Percentiles rank a stretch among this genome's conserved stretches.
Conservation (phyloP, 768 basidiomycete species). For the Mrakia blollopis region DNA sequence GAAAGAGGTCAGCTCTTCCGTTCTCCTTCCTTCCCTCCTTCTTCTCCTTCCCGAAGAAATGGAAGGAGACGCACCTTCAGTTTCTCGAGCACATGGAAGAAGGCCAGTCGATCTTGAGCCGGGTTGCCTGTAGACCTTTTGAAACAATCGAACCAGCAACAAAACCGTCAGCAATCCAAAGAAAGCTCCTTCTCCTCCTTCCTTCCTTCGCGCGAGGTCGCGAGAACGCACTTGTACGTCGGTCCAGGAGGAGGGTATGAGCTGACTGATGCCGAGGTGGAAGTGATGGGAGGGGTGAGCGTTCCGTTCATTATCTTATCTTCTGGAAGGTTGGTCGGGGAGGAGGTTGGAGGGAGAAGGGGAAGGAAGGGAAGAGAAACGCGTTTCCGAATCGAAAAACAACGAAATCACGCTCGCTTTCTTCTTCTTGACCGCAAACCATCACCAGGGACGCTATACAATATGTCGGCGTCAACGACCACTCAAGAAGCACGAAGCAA, state of each 20-base stretch:
- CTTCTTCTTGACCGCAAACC: neutral
- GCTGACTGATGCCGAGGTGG: neutral
- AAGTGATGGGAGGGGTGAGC: neutral
- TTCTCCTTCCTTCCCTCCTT: neutral
- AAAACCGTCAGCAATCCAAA: neutral
- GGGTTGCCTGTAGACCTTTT: conserved; percentile 22
- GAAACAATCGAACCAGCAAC: neutral
- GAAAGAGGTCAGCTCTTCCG: neutral
- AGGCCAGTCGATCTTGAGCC: conserved; percentile 25
- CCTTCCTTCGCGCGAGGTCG: neutral
- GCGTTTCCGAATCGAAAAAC: neutral
- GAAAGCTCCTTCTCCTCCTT: neutral
- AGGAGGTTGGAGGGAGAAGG: neutral
- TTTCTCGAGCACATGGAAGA: conserved; percentile 32
- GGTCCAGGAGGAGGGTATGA: conserved; percentile 25
- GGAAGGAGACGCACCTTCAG: conserved; percentile 23
- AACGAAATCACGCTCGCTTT: neutral
- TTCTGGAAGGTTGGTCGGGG: neutral
- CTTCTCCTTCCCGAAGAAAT: too few relatives aligned
- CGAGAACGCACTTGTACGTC: conserved; percentile 14
- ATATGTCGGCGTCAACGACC: neutral
- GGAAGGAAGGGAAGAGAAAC: neutral
- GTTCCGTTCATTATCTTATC: neutral
- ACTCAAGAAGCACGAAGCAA: neutral
- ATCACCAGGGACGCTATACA: neutral